phyloP scores from a whole-genome alignment of 2,329 filamentous ascomycete genomes.

The Nemania sp. region DNA sequence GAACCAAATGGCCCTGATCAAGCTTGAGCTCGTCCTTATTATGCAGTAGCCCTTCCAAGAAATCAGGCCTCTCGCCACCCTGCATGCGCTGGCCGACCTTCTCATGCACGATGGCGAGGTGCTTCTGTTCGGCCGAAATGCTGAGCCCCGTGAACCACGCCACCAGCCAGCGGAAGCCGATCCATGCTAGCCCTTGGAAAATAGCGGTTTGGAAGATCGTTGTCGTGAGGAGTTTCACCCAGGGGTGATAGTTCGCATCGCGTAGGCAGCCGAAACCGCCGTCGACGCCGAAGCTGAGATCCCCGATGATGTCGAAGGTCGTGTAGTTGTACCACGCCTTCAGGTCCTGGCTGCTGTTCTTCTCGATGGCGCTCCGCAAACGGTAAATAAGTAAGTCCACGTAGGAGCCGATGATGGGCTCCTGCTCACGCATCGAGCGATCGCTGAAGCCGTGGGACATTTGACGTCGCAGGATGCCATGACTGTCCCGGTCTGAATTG shows the following conservation, averaged over 20 bases:
- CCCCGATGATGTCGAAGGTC: constrained; percentile 49
- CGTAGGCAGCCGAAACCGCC: constrained; percentile 43
- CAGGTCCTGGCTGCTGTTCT: constrained; percentile 32
- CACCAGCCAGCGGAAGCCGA: constrained; percentile 15
- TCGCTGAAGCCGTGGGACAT: constrained; percentile 46
- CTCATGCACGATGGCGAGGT: constrained; percentile 26
- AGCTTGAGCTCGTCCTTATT: constrained; percentile 34
- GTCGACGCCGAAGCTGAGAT: constrained; percentile 49
- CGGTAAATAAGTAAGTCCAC: constrained; percentile 41
- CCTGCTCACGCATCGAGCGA: constrained; percentile 45
- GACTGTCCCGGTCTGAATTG: constrained; percentile 37
- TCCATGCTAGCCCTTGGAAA: constrained; percentile 6
- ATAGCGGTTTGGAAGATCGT: constrained; percentile 28
- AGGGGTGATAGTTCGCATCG: constrained; percentile 39
- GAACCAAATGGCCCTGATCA: constrained; percentile 13
- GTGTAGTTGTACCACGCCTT: constrained; percentile 45
- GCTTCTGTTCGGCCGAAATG: constrained; percentile 13
- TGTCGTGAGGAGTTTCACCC: constrained; percentile 37
- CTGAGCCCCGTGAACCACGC: constrained; percentile 2
- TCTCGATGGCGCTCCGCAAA: constrained; percentile 24
- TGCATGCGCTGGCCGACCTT: constrained; percentile 36
- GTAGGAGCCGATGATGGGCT: constrained; percentile 44
- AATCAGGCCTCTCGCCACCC: constrained; percentile 35
- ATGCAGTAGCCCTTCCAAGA: constrained; percentile 38
- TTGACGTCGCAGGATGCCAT: constrained; percentile 39